phyloP scores from a whole-genome alignment of 2,329 filamentous ascomycete genomes.

The Stemphylium beticola region DNA sequence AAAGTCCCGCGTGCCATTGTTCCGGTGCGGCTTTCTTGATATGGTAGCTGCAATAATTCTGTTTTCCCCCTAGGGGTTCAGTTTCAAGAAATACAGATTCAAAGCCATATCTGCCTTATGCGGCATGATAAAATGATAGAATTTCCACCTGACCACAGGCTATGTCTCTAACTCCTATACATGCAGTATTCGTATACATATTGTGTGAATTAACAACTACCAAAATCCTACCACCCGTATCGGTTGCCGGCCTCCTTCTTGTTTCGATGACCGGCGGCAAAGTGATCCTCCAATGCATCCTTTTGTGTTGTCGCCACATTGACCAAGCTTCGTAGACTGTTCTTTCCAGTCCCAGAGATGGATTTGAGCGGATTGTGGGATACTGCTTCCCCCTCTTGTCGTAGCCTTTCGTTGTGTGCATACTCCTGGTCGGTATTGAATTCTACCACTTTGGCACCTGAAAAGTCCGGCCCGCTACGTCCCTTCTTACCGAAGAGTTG shows the following conservation, averaged over 20 bases:
- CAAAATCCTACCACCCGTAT: constrained; percentile 76
- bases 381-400: constrained; percentile 70
- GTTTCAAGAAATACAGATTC: too few species aligned
- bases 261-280: constrained; percentile 79
- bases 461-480: constrained; percentile 49
- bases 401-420: constrained; percentile 77
- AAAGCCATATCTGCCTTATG: too few species aligned
- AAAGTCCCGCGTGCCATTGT: too few species aligned
- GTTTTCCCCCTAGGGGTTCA: too few species aligned
- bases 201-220: not conserved
- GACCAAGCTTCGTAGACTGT: constrained; percentile 86
- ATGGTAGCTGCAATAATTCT: too few species aligned
- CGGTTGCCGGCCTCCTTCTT: constrained; percentile 79
- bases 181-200: not conserved
- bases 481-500: constrained; percentile 82
- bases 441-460: constrained; percentile 73
- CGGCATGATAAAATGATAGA: too few species aligned
- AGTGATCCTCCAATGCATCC: constrained; percentile 90
- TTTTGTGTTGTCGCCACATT: constrained; percentile 81
- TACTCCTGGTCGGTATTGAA: constrained; percentile 94
- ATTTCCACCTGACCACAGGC: too few species aligned
- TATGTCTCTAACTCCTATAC: not conserved
- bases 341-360: constrained; percentile 81
- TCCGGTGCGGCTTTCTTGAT: too few species aligned
- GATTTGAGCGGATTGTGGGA: constrained; percentile 82